Base-by-base conservation (phyloP, 2,329 filamentous ascomycete species). In the Ophiostoma pallidulum region DNA sequence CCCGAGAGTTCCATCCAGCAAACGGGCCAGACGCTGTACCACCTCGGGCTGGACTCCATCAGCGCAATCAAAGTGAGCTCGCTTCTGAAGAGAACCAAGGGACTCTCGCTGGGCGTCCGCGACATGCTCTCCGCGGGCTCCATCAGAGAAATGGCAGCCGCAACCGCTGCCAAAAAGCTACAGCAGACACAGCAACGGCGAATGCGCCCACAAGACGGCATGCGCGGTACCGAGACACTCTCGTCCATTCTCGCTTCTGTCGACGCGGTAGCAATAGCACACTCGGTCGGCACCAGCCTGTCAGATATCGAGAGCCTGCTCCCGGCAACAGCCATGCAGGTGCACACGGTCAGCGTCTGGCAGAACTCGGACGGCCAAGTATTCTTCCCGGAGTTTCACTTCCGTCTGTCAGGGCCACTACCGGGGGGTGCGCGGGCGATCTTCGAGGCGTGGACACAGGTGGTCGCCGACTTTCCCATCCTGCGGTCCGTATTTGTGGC, bases 31-130 rank as follows among this genome's bases (percentile, higher is more conserved):
- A 86, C 75, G 0, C 75, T 95, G 12, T 94, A 92, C 62, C 82
- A 92, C 53, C 72, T 96, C 2, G 90, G 90, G 0, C 76, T 96
- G 1, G 90, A 96, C 61, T 96, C 90, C 0, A 94, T 96, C 62
- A 91, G 83, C 53, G 84, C 88, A 2, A 92, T 96, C 66, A 94
- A 92, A 58, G 80, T 89, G 4, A 79, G 81, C 8, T 75, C 82
- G 0, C 68, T 89, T 8, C 67, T 96, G 4, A 80, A 78, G 36
- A 84, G 77, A 54, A 49, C 35, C 13, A 65, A 72, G 36, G 76
- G 72, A 0, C 64, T 95, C 8, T 63, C 66, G 12, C 62, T 94
- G 1, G 73, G 74, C 29, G 84, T 91, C 3, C 81, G 84, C 36
- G 77, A 86, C 33, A 77, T 95, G 57, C 66, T 94, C 3, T 77